Conservation (phyloP, 148 eudicot species). For the Amaranthus hypochondriacus region DNA sequence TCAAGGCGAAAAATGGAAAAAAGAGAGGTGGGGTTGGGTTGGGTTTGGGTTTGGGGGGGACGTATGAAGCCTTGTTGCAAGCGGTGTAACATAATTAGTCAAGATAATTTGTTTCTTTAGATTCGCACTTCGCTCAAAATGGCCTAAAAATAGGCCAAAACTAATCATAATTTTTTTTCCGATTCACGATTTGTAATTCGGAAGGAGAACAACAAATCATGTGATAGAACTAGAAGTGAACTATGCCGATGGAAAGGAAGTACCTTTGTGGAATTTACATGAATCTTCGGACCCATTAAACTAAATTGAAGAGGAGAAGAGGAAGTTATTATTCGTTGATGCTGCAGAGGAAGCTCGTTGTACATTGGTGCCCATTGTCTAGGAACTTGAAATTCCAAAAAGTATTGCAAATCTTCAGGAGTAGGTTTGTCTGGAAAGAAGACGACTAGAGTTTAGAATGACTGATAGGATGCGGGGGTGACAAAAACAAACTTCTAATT, state of each 20-base stretch:
- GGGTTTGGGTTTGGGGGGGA: too few species aligned
- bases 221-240: background rate
- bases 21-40: background rate
- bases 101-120: too few species aligned
- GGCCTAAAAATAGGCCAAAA: too few species aligned
- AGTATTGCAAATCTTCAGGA: slow-evolving; percentile 71
- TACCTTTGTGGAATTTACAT: slow-evolving; percentile 75
- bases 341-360: slow-evolving; percentile 90
- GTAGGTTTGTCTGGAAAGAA: slow-evolving; percentile 68
- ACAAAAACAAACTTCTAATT: background rate
- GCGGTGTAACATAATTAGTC: too few species aligned
- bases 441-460: background rate
- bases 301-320: slow-evolving; percentile 64
- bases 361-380: slow-evolving; percentile 94
- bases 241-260: background rate
- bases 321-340: slow-evolving; percentile 59
- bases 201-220: too few species aligned
- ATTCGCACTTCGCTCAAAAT: too few species aligned
- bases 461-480: background rate
- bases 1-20: background rate
- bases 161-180: too few species aligned
- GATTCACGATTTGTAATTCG: too few species aligned
- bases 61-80: too few species aligned
- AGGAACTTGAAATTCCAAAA: slow-evolving; percentile 97
- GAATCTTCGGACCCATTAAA: slow-evolving; percentile 74